phyloP scores from a whole-genome alignment of 345 rosid species.

The Erysimum cheiranthoides region DNA sequence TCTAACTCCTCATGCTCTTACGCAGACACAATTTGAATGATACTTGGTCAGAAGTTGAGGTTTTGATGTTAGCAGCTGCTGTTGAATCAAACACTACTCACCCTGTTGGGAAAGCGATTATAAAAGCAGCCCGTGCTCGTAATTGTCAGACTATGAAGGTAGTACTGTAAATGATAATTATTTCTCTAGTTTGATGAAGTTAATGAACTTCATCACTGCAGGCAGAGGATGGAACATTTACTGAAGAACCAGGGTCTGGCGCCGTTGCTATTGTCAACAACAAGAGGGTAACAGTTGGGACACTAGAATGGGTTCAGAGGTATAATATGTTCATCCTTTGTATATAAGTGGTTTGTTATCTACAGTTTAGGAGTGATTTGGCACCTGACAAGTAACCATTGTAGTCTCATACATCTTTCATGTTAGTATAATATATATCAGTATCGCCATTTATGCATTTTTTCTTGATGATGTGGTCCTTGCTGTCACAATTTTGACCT shows the following conservation, averaged over 20 bases:
- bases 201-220: slow-evolving; percentile 41
- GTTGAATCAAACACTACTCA: slow-evolving; percentile 93
- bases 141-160: slow-evolving; percentile 65
- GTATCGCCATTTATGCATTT: not conserved
- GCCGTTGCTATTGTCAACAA: slow-evolving; percentile 69
- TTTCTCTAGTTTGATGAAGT: slow-evolving; percentile 11
- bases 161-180: slow-evolving; percentile 13
- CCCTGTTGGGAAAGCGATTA: slow-evolving; percentile 95
- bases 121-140: slow-evolving; percentile 73
- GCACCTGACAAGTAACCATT: slow-evolving; percentile 9
- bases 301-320: slow-evolving; percentile 90
- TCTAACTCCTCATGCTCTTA: slow-evolving; percentile 36
- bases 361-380: slow-evolving; percentile 14
- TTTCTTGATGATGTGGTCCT: slow-evolving; percentile 7
- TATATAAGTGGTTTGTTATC: not conserved
- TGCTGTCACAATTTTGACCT: slow-evolving; percentile 8
- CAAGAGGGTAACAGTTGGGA: slow-evolving; percentile 85
- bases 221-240: slow-evolving; percentile 83
- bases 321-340: slow-evolving; percentile 40
- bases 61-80: slow-evolving; percentile 84
- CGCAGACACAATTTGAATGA: slow-evolving; percentile 55
- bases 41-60: slow-evolving; percentile 69
- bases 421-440: slow-evolving; percentile 7
- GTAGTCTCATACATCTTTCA: not conserved
- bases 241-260: slow-evolving; percentile 97